Evolutionary conservation across 1,139 yeast genomes (phyloP), one percentile per base, ranked within the genome.

Genomic region (Sugiyamaella pinicola): DNA sequence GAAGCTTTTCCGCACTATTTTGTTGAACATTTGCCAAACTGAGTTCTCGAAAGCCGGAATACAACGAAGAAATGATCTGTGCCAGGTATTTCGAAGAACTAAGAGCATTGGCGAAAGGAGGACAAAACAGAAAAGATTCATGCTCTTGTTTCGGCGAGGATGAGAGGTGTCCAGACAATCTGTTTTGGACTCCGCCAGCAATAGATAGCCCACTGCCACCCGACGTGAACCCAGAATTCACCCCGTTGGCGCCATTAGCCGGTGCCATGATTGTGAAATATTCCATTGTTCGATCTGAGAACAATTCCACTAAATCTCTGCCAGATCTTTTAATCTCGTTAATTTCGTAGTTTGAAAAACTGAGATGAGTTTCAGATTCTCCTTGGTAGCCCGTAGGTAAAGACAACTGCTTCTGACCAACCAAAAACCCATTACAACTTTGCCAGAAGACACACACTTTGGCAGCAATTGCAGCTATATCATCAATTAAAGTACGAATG

Each of bases 21-120:
- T 18, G 40, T 10, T 37, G 39, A 37, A 43, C 39, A 22, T 33
- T 26, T 7, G 48, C 49, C 3, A 35, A 6, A n/a, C 34, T 1
- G 74, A 64, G 61, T 35, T 73, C 75, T 38, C 73, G 73, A 40
- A 80, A 72, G 38, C 74, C 65, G 42, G 70, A 65, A 45, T 78
- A 62, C 48, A 77, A 61, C 10, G 71, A 63, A 47, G 71, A 69
- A 45, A 75, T 65, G 45, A 81, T 68, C 54, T 71, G 65, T 44
- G 78, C 74, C 33, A 81, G 63, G 58, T 78, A 80, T 56, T 77
- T 72, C 17, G 78, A 68, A 1, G 85, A 74, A 47, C 86, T 76
- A 28, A 85, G 68, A 7, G 85, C 78, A 60, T 83, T 85, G 1
- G 87, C 74, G 53, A 73, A 71, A 1, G 83, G 83, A 1, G 90